phyloP scores from a whole-genome alignment of 108 stramenopile species.

The Nitzschia putrida region DNA sequence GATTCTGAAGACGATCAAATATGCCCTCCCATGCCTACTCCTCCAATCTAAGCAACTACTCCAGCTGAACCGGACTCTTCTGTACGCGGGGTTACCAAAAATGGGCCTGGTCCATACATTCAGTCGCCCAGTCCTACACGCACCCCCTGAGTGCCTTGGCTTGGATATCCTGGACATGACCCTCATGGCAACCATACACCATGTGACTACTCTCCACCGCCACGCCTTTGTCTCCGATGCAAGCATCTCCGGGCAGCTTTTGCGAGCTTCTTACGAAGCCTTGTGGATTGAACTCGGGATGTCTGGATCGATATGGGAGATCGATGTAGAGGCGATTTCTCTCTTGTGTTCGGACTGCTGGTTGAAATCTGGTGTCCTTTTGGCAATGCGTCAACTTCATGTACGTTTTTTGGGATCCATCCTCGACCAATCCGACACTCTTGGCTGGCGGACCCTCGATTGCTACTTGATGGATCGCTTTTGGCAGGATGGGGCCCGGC shows the following conservation, averaged over 20 bases:
- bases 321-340: background rate
- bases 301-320: background rate
- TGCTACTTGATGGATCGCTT: background rate
- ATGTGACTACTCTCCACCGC: too few species aligned
- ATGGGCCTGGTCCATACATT: background rate
- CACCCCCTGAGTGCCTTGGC: background rate
- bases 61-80: background rate
- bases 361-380: background rate
- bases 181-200: too few species aligned
- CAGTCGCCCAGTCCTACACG: background rate
- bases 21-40: background rate
- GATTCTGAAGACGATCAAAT: background rate
- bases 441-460: background rate
- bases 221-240: background rate
- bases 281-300: background rate
- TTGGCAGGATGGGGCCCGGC: background rate
- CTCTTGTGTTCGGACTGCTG: background rate
- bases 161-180: background rate
- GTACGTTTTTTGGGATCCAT: too few species aligned
- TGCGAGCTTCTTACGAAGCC: background rate
- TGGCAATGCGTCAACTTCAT: background rate
- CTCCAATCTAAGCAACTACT: background rate
- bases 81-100: background rate
- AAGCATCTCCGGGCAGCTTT: background rate
- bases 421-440: background rate